Percentiles rank a stretch among this genome's conserved stretches.
Evolutionary conservation across 768 basidiomycete species (phyloP).

Genomic region (Podaxis mareebaensis): DNA sequence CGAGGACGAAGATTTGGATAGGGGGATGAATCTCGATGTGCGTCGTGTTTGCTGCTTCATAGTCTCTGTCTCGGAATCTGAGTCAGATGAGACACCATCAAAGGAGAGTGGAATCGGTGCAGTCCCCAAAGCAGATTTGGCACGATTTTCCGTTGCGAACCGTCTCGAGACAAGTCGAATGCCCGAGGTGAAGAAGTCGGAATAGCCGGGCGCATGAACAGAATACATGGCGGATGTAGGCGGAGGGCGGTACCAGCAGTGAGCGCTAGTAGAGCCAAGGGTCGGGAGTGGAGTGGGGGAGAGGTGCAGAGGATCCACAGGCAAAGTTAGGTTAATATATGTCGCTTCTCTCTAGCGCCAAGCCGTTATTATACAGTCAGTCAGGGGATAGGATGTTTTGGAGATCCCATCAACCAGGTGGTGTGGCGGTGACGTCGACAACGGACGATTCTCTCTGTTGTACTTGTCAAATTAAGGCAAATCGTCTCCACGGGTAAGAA

Average conservation of each 20-base stretch:
- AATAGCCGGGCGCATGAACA: constrained; percentile 33
- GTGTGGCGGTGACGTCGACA: constrained; percentile 31
- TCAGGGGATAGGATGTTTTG: constrained; percentile 5
- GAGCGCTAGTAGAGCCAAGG: constrained; percentile 11
- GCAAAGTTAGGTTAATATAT: neutral
- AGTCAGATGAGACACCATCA: neutral
- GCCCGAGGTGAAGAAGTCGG: constrained; percentile 50
- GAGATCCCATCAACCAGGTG: constrained; percentile 12
- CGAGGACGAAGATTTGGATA: constrained; percentile 29
- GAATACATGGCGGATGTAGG: neutral
- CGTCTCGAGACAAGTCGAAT: constrained; percentile 39
- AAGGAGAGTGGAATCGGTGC: constrained; percentile 4
- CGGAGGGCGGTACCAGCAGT: neutral
- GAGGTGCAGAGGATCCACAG: neutral
- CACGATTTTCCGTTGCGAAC: neutral
- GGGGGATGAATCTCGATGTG: constrained; percentile 18
- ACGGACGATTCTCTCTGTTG: constrained; percentile 11
- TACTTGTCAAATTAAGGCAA: neutral
- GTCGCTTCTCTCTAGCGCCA: constrained; percentile 6
- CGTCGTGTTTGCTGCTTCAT: neutral
- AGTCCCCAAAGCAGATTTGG: neutral
- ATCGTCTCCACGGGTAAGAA: neutral
- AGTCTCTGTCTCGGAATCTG: neutral
- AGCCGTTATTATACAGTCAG: constrained; percentile 8
- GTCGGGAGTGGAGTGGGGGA: constrained; percentile 5